Evolutionary conservation across 2,329 filamentous ascomycete genomes (phyloP), one percentile per base, ranked within the genome.

Genomic region (Clonostachys solani): DNA sequence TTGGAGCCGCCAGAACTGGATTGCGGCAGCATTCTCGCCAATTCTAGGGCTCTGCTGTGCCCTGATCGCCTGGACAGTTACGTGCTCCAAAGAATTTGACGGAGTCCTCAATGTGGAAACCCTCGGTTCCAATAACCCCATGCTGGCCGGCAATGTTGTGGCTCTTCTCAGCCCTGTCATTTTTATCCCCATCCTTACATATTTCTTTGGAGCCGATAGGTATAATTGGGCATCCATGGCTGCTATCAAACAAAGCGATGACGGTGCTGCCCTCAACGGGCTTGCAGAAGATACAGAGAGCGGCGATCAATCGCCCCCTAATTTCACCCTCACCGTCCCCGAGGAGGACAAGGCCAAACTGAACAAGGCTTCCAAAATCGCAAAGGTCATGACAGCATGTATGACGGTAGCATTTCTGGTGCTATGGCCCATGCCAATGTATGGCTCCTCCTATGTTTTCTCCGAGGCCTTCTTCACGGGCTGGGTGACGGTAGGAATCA

Each of bases 381-480:
- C 75, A 4, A 56, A 58, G 37, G 57, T 58, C 7, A 56, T 59
- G n/a, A 66, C 66, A 0, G 42, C 61, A 15, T 52, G 57, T 23
- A 63, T 68, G 60, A 87, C 89, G 0, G 50, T 95, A 0, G 76
- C 81, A 0, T 73, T 95, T 47, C 71, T 96, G 0, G 75, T 96
- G 3, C 77, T 96, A 15, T 96, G 91, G 90, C 91, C 92, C 0
- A 92, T 96, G 78, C 91, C 91, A 1, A 84, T 96, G 82, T 96
- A 94, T 60, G 91, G 89, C 12, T 77, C 77, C 0, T 80, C 80
- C 1, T 96, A 96, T 61, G 78, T 96, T 46, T 67, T 67, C 36
- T 64, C 61, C 15, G 65, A 66, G 43, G 29, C 52, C 1, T 91
- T 90, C 70, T 91, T 90, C 61, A 86, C 84, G 0, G 86, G 85